Conservation (phyloP, 805 yeast genomes). For the Pichia cabralensis region DNA sequence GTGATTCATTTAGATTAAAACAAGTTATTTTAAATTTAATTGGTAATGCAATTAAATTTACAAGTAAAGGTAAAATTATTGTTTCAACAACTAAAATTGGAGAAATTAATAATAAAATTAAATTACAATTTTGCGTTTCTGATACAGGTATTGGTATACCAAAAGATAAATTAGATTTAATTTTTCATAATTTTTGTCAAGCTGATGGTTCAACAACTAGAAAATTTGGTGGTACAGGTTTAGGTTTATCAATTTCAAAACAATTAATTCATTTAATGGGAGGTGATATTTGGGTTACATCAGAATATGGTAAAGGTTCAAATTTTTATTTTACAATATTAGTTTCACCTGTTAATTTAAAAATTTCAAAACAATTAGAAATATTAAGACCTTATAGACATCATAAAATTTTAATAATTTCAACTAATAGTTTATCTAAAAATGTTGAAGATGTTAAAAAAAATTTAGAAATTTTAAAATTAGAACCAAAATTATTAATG, state of each 20-base stretch:
- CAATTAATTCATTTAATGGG: constrained; percentile 86
- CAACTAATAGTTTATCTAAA: constrained; percentile 40
- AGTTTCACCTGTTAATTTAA: constrained; percentile 61
- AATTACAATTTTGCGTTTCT: constrained; percentile 74
- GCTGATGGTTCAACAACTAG: constrained; percentile 92
- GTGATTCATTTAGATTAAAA: constrained; percentile 80
- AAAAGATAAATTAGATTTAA: constrained; percentile 72
- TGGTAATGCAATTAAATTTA: constrained; percentile 85
- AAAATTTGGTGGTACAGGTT: constrained; percentile 89
- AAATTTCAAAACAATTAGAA: constrained; percentile 56
- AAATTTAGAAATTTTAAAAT: constrained; percentile 43
- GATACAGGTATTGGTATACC: constrained; percentile 90
- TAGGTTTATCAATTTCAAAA: constrained; percentile 80
- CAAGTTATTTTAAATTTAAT: constrained; percentile 81
- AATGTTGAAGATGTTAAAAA: constrained; percentile 42
- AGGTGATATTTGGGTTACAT: constrained; percentile 87
- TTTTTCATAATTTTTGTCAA: constrained; percentile 84
- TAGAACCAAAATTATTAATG: constrained; percentile 47
- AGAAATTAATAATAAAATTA: constrained; percentile 32
- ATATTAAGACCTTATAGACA: constrained; percentile 60
- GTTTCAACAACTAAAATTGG: constrained; percentile 43
- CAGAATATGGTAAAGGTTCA: constrained; percentile 72
- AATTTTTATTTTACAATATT: constrained; percentile 74
- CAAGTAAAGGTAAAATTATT: constrained; percentile 73
- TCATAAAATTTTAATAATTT: constrained; percentile 62